phyloP scores from a whole-genome alignment of 176 grass and related monocot genomes.

The Phyllostachys edulis region DNA sequence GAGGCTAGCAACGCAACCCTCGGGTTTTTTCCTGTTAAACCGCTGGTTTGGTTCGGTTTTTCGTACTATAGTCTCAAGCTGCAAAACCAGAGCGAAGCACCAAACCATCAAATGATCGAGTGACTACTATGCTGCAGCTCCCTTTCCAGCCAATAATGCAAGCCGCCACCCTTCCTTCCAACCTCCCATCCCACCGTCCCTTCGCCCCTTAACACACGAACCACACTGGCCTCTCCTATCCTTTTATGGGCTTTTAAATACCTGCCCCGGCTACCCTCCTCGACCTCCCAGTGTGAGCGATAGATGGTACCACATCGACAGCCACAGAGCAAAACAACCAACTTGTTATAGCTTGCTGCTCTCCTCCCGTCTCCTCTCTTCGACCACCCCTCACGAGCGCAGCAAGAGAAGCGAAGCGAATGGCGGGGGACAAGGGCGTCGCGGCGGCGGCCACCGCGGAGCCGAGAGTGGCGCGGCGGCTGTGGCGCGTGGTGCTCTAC shows the following conservation, averaged over 20 bases:
- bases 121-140: no score
- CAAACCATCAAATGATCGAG: no score
- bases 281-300: background rate
- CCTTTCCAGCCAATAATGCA: slow-evolving; percentile 25
- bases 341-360: background rate
- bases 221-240: background rate
- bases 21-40: no score
- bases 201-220: no score
- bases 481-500: slow-evolving; percentile 76
- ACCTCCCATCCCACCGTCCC: background rate
- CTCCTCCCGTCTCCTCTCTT: background rate
- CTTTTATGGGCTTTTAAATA: slow-evolving; percentile 25
- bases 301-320: background rate
- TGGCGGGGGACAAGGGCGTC: slow-evolving; percentile 5
- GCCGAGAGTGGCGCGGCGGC: slow-evolving; percentile 41
- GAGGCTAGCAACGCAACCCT: no score
- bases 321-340: background rate
- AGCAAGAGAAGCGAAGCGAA: background rate
- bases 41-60: no score
- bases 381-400: background rate
- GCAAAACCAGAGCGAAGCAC: no score
- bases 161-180: no score
- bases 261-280: background rate
- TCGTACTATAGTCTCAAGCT: no score
- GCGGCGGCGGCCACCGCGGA: background rate